Evolutionary conservation across 306 rosid genomes (phyloP), one percentile per base, ranked within the genome.

Genomic region (Prunus kanzakura): DNA sequence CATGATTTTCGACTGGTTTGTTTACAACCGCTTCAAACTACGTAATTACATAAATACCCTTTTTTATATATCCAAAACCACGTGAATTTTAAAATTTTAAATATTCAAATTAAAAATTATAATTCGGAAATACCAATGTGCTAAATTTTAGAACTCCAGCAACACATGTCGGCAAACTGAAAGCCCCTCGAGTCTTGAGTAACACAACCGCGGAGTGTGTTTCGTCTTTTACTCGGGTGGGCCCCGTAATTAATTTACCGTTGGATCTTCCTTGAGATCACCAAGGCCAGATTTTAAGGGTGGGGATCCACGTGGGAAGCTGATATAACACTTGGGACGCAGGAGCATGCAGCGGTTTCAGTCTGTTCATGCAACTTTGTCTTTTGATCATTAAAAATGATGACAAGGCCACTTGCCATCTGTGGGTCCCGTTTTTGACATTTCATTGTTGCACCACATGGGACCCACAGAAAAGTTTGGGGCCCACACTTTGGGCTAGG

Each of bases 61-160:
- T 27, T 4, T 20, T 7, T 8, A 49, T 56, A 67, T 52, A 47
- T 22, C 41, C 25, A 16, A 23, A 22, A 51, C 25, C 64, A 29
- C 29, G 15, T 38, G 9, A 38, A 38, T 38, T 38, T 38, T 0
- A 7, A 38, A 7, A 0, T 38, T 7, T 38, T 0, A 23, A 12
- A 27, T 16, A 27, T 16, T 3, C 16, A 25, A 9, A 32, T 3
- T 12, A 47, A 70, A 69, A 67, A 20, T 11, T 71, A 80, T 66
- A 70, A 68, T 81, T 88, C 82, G 81, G 84, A 86, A 85, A 77
- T 63, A 29, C 82, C 81, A 82, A 84, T 63, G 86, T 83, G 75
- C 67, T 72, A 81, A 46, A 51, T 72, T 61, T 12, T 68, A 56
- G 81, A 57, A 80, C 35, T 74, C 10, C 58, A 69, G 57, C 62